Conservation (phyloP, 495 filamentous ascomycete genomes). For the Neurospora sp. region DNA sequence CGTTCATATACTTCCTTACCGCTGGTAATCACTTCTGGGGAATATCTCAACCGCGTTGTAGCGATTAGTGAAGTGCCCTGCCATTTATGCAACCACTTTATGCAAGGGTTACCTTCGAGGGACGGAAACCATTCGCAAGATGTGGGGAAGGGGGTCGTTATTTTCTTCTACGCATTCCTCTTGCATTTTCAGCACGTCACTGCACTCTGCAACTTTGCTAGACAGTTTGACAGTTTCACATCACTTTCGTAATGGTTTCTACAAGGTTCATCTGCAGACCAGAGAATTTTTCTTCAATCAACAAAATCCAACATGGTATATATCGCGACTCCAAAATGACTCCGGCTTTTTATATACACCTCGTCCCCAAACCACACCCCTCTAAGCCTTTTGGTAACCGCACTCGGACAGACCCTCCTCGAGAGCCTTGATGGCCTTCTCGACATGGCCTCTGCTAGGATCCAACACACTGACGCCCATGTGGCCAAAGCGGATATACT, state of each 20-base stretch:
- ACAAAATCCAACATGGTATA: not conserved
- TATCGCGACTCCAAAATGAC: not conserved
- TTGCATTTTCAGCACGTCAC: not conserved
- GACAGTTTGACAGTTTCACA: not conserved
- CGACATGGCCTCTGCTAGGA: conserved; percentile 57
- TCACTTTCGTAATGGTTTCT: not conserved
- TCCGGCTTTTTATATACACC: not conserved
- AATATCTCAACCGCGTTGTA: not conserved
- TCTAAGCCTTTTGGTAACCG: conserved; percentile 47
- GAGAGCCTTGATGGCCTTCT: conserved; percentile 68
- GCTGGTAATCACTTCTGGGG: not conserved
- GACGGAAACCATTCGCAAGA: not conserved
- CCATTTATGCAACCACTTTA: not conserved
- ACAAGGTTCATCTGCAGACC: not conserved
- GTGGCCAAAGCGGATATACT: conserved; percentile 64
- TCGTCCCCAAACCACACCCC: not conserved
- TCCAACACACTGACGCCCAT: conserved; percentile 90
- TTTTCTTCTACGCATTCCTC: not conserved
- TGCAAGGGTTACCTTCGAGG: not conserved
- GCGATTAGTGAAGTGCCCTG: not conserved
- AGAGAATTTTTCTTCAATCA: not conserved
- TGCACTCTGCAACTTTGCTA: not conserved
- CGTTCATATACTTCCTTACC: not conserved
- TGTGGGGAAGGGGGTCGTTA: not conserved
- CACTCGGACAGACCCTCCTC: conserved; percentile 64